Conservation (phyloP, 805 yeast genomes). For the Teunomyces pallodes region DNA sequence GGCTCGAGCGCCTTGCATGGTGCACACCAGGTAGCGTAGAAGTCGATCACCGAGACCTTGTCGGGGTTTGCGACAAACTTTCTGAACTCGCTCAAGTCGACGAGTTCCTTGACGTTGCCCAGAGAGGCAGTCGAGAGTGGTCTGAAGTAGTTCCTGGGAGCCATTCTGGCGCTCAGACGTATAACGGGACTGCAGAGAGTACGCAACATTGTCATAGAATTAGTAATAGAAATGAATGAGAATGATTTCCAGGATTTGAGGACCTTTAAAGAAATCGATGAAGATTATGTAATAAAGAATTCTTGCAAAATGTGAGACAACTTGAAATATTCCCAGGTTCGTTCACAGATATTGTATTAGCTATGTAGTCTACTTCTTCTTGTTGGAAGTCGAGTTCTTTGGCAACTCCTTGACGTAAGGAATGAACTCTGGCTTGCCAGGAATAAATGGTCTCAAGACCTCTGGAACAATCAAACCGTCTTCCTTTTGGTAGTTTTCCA, state of each 20-base stretch:
- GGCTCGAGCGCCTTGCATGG: constrained; percentile 78
- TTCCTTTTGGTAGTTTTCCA: constrained; percentile 97
- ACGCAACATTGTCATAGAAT: not conserved
- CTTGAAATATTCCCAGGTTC: too few relatives aligned
- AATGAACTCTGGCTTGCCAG: constrained; percentile 97
- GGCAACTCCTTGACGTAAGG: constrained; percentile 90
- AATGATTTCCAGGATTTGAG: too few relatives aligned
- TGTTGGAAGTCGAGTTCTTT: constrained; percentile 85
- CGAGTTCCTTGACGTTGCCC: constrained; percentile 27
- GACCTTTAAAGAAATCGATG: too few relatives aligned
- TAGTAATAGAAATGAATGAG: too few relatives aligned
- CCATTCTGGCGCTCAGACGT: not conserved
- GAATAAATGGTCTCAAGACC: constrained; percentile 92
- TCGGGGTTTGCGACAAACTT: constrained; percentile 16
- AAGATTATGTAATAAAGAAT: too few relatives aligned
- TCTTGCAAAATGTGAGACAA: too few relatives aligned
- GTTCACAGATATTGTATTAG: not conserved
- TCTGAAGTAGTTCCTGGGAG: not conserved
- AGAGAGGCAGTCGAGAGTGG: constrained; percentile 1
- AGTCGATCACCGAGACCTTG: constrained; percentile 56
- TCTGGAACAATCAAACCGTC: constrained; percentile 93
- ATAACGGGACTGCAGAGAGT: not conserved
- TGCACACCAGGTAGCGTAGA: constrained; percentile 75
- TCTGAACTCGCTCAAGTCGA: constrained; percentile 24
- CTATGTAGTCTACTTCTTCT: constrained; percentile 38